phyloP scores from a whole-genome alignment of 2,329 filamentous ascomycete genomes.

The Pseudonectria foliicola region DNA sequence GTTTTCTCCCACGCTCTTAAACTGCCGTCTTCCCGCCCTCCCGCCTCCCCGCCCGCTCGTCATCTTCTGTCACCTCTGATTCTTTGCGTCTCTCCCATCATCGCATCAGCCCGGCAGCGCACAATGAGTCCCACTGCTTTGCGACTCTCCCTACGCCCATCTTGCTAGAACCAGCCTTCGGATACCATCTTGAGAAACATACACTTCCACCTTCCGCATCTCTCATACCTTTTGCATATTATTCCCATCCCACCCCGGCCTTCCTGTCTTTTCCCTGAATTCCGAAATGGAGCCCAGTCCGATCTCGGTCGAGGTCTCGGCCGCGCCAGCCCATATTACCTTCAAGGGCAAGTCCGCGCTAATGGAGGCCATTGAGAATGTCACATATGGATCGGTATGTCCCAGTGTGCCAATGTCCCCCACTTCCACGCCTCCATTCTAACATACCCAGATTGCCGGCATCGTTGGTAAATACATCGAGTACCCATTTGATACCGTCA shows the following conservation, averaged over 20 bases:
- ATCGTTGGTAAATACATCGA: slow-evolving; percentile 93
- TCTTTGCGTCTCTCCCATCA: too few species aligned
- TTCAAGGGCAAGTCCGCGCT: slow-evolving; percentile 34
- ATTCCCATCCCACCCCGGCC: not conserved
- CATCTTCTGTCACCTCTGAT: too few species aligned
- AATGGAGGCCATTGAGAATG: slow-evolving; percentile 72
- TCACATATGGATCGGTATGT: slow-evolving; percentile 78
- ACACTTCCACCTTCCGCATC: too few species aligned
- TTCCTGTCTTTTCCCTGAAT: not conserved
- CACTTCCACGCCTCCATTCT: not conserved
- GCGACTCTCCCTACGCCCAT: too few species aligned
- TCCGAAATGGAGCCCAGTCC: slow-evolving; percentile 25
- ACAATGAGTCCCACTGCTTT: too few species aligned
- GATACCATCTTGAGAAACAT: too few species aligned
- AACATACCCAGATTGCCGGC: slow-evolving; percentile 58
- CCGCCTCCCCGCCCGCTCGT: too few species aligned
- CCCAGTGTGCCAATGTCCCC: not conserved
- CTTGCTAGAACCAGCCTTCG: too few species aligned
- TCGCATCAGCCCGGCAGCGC: too few species aligned
- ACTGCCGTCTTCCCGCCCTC: too few species aligned
- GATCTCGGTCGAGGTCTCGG: slow-evolving; percentile 20
- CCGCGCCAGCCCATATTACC: slow-evolving; percentile 19
- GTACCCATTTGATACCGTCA: slow-evolving; percentile 97
- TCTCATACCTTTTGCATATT: not conserved
- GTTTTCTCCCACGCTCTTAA: too few species aligned